Evolutionary conservation across 192 early-diverging fungal species (phyloP), one percentile per base, ranked within the genome.

Genomic region (Helicostylum pulchrum): DNA sequence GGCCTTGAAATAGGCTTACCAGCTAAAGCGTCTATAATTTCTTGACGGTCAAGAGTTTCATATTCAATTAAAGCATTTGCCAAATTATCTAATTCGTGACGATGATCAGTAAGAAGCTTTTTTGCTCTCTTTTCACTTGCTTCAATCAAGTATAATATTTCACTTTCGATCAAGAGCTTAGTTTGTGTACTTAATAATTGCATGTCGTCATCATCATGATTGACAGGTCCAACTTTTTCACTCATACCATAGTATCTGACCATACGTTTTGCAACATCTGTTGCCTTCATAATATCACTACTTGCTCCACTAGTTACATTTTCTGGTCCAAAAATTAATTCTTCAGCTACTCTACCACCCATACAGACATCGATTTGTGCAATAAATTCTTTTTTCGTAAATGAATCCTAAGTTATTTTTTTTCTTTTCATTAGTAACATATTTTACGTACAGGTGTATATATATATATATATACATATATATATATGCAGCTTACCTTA

Each of bases 261-360:
- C 96, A 98, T 98, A 42, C 85, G 83, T 26, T 88, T 87, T 21
- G 98, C 95, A 15, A 97, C 83, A 34, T 77, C 75, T 0, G 96
- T 97, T 11, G 96, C 98, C 45, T 92, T 87, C 44, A 88, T 79
- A 73, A 99, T 83, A 78, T 99, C 98, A 64, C 86, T 91, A 53
- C 87, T 86, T 26, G 94, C 93, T 7, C 98, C 98, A 20, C 94
- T 93, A 0, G 98, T 96, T 10, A 98, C 92, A 71, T 94, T 89
- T 14, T 98, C 95, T 0, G 80, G 53, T 7, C 96, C 96, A 83
- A 89, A 98, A n/a, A 98, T 90, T 61, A 99, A 80, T 72, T 98
- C 95, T 67, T 99, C 98, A 1, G 96, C 98, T 0, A 91, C 94
- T 4, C 96, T 85, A n/a, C 98, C 98, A 42, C 96, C 98, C 95